Conservation (phyloP, 495 filamentous ascomycete species). For the Glonium stellatum region DNA sequence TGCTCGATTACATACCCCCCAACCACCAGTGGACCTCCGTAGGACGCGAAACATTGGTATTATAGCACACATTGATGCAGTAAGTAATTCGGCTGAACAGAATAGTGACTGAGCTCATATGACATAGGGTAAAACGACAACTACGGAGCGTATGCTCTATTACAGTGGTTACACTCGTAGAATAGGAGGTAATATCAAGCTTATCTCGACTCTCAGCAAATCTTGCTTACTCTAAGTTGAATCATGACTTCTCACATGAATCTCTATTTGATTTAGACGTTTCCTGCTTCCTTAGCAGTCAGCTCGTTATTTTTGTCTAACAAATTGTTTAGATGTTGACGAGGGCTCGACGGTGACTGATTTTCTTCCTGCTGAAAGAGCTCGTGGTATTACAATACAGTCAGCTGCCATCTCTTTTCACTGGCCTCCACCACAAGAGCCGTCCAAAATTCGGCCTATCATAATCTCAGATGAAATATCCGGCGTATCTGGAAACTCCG, state of each 20-base stretch:
- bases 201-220: background rate
- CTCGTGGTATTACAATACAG: conserved; percentile 95
- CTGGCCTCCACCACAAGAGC: conserved; percentile 56
- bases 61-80: conserved; percentile 97
- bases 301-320: background rate
- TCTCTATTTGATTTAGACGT: background rate
- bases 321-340: conserved; percentile 66
- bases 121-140: conserved; percentile 88
- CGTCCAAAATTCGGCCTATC: background rate
- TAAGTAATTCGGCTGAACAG: conserved; percentile 36
- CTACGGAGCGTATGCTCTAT: conserved; percentile 98
- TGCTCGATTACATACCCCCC: conserved; percentile 1
- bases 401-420: conserved; percentile 93
- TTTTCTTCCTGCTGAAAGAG: conserved; percentile 89
- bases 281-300: background rate
- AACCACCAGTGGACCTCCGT: conserved; percentile 33
- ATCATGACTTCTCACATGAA: too few species aligned
- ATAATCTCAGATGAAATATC: background rate
- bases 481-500: background rate
- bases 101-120: conserved; percentile 1
- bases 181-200: conserved; percentile 63
- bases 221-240: background rate
- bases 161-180: conserved; percentile 84
- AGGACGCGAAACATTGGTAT: conserved; percentile 93
- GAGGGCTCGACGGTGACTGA: conserved; percentile 97